Conservation (phyloP, 2,329 filamentous ascomycete species). For the Aspergillus viridinutans region DNA sequence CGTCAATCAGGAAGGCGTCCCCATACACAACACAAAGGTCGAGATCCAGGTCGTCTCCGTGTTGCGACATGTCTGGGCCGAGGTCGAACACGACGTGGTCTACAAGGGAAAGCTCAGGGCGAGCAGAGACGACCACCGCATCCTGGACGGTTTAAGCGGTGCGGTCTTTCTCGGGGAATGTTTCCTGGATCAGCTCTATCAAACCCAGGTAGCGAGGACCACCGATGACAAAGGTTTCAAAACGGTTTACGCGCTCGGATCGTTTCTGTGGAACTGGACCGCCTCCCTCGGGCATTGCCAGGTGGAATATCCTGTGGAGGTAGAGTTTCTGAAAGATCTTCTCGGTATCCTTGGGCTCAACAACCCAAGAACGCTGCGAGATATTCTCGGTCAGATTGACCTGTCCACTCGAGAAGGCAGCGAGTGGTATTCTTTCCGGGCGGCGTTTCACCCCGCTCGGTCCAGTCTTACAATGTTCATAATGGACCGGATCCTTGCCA, state of each 20-base stretch:
- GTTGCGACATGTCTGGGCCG: conserved; percentile 24
- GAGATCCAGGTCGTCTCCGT: conserved; percentile 30
- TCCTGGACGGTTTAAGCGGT: not conserved
- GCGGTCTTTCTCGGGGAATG: not conserved
- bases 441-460: not conserved
- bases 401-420: not conserved
- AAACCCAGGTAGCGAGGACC: not conserved
- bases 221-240: not conserved
- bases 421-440: not conserved
- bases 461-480: not conserved
- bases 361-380: not conserved
- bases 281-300: not conserved
- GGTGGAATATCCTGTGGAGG: not conserved
- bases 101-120: conserved; percentile 19
- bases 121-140: not conserved
- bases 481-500: not conserved
- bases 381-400: not conserved
- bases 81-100: conserved; percentile 25
- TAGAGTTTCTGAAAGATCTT: not conserved
- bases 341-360: not conserved
- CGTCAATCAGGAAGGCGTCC: not conserved
- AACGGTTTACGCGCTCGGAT: not conserved
- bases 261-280: not conserved
- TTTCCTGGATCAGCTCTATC: not conserved
- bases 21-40: not conserved